Base-by-base conservation (phyloP, 2,329 filamentous ascomycete species). In the Aspergillus hortae region DNA sequence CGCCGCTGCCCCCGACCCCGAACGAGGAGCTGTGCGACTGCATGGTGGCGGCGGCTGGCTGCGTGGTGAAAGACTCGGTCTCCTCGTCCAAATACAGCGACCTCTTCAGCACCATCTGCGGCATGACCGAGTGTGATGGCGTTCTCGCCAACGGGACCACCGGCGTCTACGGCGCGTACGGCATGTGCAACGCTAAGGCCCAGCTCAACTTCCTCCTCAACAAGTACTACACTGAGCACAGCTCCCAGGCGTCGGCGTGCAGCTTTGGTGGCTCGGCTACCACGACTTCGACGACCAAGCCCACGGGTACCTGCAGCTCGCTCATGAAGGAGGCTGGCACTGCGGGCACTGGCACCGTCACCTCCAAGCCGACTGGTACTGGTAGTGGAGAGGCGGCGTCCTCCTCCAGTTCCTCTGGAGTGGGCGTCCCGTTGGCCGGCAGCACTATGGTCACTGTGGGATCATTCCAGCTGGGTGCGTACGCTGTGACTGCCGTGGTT, bases 21-120 rank as follows among this genome's bases (percentile, higher is more conserved):
- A 89, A 96, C 74, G 65, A 81, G 46, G 65, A 82, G 43, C 84
- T 95, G 40, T 97, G 92, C 80, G 72, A 77, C 49, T 99, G 94
- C 82, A 95, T 96, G 88, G 80, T 82, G 69, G 78, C 81, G 55
- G 83, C 83, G 42, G 76, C 94, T 51, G 74, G 76, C 49, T 97
- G 94, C 75, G 80, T 81, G 15, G 82, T 89, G 53, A 76, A 80
- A 25, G 69, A 76, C 43, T 62, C 58, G 12, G 53, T 69, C 46
- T 38, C 48, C 7, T 48, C 51, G 17, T 43, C 53, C 11, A 59
- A 65, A 43, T 56, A 66, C 52, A 53, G 55, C 4, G 75, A 80
- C 17, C 80, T 95, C 59, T 96, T 97, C 73, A 55, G 64, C 44
- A 56, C 65, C 10, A 64, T 77, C 44, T 77, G 74, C 54, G 73